Evolutionary conservation across 306 rosid species (phyloP), one percentile per base, ranked within the genome.

Genomic region (Acacia melanoxylon): DNA sequence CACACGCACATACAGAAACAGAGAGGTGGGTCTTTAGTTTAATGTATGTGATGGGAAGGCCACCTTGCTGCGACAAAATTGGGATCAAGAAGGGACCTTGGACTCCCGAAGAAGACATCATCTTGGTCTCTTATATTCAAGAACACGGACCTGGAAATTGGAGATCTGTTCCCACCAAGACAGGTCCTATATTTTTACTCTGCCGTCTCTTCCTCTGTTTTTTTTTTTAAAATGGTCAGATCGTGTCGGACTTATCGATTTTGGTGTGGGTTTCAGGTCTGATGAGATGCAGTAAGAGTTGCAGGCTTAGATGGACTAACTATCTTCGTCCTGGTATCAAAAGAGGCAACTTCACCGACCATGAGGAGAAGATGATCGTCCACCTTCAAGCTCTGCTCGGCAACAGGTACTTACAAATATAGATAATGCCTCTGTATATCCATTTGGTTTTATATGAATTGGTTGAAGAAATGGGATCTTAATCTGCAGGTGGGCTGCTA

Each of bases 71-170:
- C 85, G 97, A 93, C 51, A 93, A 93, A 85, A 67, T 81, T 71
- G 95, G 91, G 2, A 78, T 91, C n/a, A 95, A 95, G 87, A 95
- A 95, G 81, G 99, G 99, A 9, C 97, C 99, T n/a, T 95, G 99
- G 99, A 95, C 95, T 62, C 99, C 99, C 0, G 99, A 95, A 29
- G 99, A 95, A 70, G 99, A 95, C 79, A 95, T 95, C 88, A 78
- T 90, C 48, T 84, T 95, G 87, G 99, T 95, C 49, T 93, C 98
- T 85, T 95, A 95, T 82, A 90, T 95, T 86, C 99, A 93, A 83
- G 89, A 95, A 86, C 91, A 90, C 44, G 99, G 99, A 8, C 89
- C 99, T 15, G 98, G 95, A 0, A 95, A 95, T 85, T 95, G 99
- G 99, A 95, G 98, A 91, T 86, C 95, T 1, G 91, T 95, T 88